Conservation (phyloP, 352 stramenopile genomes). For the Globisporangium megalacanthum region DNA sequence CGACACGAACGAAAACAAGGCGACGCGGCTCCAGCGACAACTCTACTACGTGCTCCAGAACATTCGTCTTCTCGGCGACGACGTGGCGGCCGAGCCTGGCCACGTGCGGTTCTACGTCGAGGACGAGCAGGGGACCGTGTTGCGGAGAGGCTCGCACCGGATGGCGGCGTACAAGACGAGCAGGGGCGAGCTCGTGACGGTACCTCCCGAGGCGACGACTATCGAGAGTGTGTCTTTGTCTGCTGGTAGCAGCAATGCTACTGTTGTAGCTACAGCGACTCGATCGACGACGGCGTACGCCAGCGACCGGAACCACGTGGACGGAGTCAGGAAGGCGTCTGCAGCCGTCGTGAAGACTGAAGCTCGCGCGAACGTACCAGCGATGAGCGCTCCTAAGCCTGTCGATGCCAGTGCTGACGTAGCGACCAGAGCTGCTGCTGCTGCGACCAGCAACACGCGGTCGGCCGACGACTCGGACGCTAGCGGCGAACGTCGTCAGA, state of each 20-base stretch:
- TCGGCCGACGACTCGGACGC: neutral
- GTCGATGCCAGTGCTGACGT: neutral
- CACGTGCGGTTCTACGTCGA: constrained; percentile 44
- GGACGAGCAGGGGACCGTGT: constrained; percentile 26
- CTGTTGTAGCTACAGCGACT: too few species aligned
- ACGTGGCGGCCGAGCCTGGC: constrained; percentile 29
- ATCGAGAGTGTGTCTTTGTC: neutral
- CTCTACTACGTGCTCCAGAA: constrained; percentile 48
- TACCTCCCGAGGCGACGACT: constrained; percentile 3
- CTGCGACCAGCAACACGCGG: neutral
- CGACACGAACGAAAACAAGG: constrained; percentile 29
- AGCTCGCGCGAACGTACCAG: neutral
- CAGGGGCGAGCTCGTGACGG: constrained; percentile 8
- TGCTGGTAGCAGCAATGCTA: neutral
- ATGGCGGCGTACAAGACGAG: constrained; percentile 21
- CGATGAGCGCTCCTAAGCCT: neutral
- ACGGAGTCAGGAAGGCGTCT: neutral
- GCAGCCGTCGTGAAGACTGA: neutral
- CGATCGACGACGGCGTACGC: too few species aligned
- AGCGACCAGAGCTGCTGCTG: neutral
- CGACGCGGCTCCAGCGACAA: constrained; percentile 32
- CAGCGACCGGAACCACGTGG: too few species aligned
- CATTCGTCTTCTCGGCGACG: constrained; percentile 32
- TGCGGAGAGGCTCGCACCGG: constrained; percentile 33
- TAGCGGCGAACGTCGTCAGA: neutral